Percentiles rank a stretch among this genome's conserved stretches.
phyloP scores from a whole-genome alignment of 306 rosid genomes.

The Luffa acutangula region DNA sequence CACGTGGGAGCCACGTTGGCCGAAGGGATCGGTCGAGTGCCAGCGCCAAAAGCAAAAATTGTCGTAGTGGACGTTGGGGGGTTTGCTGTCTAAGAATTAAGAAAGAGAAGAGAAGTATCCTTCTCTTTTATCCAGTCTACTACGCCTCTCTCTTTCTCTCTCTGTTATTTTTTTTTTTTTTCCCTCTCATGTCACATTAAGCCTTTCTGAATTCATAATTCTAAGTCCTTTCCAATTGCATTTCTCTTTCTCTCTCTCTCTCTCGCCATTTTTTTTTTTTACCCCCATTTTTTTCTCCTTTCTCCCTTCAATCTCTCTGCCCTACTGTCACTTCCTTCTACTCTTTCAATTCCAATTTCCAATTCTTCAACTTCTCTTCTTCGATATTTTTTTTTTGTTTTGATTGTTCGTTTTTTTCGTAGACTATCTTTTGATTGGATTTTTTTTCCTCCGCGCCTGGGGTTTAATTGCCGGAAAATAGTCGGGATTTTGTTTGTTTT shows the following conservation, averaged over 20 bases:
- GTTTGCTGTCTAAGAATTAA: background rate
- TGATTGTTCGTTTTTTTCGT: background rate
- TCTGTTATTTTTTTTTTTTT: background rate
- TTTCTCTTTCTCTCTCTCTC: background rate
- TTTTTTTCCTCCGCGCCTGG: background rate
- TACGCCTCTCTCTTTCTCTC: conserved; percentile 21
- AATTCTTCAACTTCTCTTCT: conserved; percentile 3
- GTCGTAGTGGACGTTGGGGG: conserved; percentile 6
- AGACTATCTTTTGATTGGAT: background rate
- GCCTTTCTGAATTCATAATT: background rate
- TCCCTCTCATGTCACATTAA: background rate
- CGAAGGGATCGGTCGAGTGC: background rate
- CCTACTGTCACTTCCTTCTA: conserved; percentile 18
- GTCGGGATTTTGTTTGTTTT: background rate
- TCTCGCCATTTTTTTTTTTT: background rate
- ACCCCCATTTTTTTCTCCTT: background rate
- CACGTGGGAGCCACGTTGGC: conserved; percentile 10
- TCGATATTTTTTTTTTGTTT: background rate
- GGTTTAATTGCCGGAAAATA: conserved; percentile 2
- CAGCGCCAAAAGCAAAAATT: conserved; percentile 9
- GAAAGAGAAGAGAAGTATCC: background rate
- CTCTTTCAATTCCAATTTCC: conserved; percentile 5
- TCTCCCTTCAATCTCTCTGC: background rate
- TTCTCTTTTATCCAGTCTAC: conserved; percentile 6
- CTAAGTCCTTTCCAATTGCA: background rate